Evolutionary conservation across 2,329 filamentous ascomycete genomes (phyloP), one percentile per base, ranked within the genome.

Genomic region (Ophiocordyceps robertsii): DNA sequence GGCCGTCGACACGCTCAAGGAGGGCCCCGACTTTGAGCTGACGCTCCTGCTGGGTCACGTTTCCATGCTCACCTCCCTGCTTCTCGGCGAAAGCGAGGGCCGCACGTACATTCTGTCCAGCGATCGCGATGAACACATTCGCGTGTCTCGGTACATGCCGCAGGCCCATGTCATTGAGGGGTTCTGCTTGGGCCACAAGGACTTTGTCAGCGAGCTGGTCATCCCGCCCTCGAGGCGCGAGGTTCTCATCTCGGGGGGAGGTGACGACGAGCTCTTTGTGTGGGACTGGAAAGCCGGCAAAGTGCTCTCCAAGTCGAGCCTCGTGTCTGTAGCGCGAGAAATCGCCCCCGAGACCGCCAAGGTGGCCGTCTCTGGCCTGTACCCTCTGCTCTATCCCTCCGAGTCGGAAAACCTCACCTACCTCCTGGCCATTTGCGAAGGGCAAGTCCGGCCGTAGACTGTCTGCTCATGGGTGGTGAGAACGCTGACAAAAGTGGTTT

Each of bases 11-110:
- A 43, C 55, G n/a, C 14, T 10, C 33, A n/a, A 17, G 13, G 63
- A 65, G 27, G 59, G 56, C 32, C 62, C 69, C 12, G 53, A 67
- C 24, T 94, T 94, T 56, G 81, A 87, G 52, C 77, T 87, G 51
- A 75, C 80, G 32, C 69, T 95, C 1, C 68, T 95, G 8, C 76
- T 98, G 1, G 92, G 92, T 12, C 92, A 98, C 62, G 92, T 98
- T 13, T 95, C 90, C 1, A 84, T 96, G 77, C 75, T 98, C 40
- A 95, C 89, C 2, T 81, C 86, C 54, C 59, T 95, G 41, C 61
- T 69, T 3, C 68, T 77, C 36, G 71, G 69, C 6, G 65, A 55
- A 57, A 68, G 49, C 47, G 64, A 51, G 46, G 59, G 51, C 21
- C 58, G 59, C 27, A 60, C 59, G 14, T 76, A 75, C 50, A 73